Percentiles rank a stretch among this genome's conserved stretches.
Evolutionary conservation across 768 basidiomycete genomes (phyloP).

Genomic region (Lactifluus echinatus): DNA sequence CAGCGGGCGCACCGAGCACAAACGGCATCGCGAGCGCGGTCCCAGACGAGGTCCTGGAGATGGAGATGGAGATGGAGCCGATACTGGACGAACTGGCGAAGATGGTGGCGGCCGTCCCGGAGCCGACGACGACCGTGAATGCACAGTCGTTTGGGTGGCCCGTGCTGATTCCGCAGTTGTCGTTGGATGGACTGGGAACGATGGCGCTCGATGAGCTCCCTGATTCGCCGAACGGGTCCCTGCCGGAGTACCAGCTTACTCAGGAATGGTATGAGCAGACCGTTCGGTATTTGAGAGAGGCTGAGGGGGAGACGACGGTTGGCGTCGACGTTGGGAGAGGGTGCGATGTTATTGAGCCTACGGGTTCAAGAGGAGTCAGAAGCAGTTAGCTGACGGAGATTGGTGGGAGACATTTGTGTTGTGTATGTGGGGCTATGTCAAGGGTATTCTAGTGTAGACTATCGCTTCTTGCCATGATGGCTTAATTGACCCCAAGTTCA

Average conservation of each 20-base stretch:
- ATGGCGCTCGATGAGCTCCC: conserved; percentile 11
- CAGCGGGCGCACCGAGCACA: neutral
- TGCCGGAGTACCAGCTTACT: conserved; percentile 12
- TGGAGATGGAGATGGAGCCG: neutral
- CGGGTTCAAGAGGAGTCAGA: neutral
- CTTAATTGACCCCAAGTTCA: too few relatives aligned
- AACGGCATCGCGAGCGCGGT: neutral
- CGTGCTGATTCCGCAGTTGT: neutral
- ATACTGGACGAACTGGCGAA: neutral
- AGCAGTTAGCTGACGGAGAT: neutral
- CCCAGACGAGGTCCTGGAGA: too few relatives aligned
- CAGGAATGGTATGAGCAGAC: conserved; percentile 9
- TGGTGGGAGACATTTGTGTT: neutral
- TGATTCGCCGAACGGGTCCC: neutral
- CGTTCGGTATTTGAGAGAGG: neutral
- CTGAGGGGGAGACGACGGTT: neutral
- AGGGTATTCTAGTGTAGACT: too few relatives aligned
- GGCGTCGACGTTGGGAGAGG: neutral
- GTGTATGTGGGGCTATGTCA: neutral
- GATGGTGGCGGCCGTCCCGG: too few relatives aligned
- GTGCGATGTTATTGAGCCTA: neutral
- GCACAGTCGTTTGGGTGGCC: neutral
- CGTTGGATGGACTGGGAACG: too few relatives aligned
- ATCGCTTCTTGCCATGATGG: too few relatives aligned
- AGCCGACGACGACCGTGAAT: too few relatives aligned